Conservation (phyloP, 768 basidiomycete species). For the Naganishia vishniacii region DNA sequence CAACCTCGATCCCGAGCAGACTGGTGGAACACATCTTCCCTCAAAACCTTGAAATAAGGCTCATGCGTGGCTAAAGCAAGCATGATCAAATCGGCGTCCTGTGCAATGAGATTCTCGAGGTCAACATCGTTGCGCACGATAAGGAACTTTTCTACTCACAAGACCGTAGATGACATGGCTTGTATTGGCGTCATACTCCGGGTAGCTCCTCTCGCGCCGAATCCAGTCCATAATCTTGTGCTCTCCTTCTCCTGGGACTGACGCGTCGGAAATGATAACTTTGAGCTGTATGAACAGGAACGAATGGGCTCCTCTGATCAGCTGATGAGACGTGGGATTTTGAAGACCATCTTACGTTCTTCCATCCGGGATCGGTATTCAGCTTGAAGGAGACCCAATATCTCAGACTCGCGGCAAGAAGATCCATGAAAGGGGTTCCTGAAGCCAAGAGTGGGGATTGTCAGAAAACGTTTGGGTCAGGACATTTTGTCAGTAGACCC, state of each 20-base stretch:
- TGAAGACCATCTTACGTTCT: slow-evolving; percentile 58
- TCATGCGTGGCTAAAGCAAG: slow-evolving; percentile 95
- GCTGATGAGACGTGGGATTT: neutral
- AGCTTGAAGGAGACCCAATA: slow-evolving; percentile 97
- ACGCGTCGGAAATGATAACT: slow-evolving; percentile 93
- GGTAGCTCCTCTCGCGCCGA: slow-evolving; percentile 76
- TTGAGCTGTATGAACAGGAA: slow-evolving; percentile 59
- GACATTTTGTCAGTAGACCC: neutral
- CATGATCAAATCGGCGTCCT: slow-evolving; percentile 99
- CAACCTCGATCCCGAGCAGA: slow-evolving; percentile 67
- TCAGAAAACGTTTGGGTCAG: neutral
- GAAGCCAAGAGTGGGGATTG: neutral
- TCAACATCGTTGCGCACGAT: neutral
- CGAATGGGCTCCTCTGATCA: neutral
- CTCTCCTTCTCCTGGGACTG: slow-evolving; percentile 96
- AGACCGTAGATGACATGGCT: slow-evolving; percentile 95
- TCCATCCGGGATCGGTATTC: slow-evolving; percentile 94
- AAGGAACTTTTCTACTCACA: slow-evolving; percentile 53
- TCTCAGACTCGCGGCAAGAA: slow-evolving; percentile 76
- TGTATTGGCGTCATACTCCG: slow-evolving; percentile 90
- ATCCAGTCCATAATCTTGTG: slow-evolving; percentile 99
- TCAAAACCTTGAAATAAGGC: slow-evolving; percentile 91
- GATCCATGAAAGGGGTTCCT: slow-evolving; percentile 90
- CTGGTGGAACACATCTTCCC: slow-evolving; percentile 95
- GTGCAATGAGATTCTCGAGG: neutral